A percentile compares a stretch with the other conserved stretches of the same genome.
phyloP scores from a whole-genome alignment of 2,329 filamentous ascomycete species.

The Fusarium sterilihyphosum region DNA sequence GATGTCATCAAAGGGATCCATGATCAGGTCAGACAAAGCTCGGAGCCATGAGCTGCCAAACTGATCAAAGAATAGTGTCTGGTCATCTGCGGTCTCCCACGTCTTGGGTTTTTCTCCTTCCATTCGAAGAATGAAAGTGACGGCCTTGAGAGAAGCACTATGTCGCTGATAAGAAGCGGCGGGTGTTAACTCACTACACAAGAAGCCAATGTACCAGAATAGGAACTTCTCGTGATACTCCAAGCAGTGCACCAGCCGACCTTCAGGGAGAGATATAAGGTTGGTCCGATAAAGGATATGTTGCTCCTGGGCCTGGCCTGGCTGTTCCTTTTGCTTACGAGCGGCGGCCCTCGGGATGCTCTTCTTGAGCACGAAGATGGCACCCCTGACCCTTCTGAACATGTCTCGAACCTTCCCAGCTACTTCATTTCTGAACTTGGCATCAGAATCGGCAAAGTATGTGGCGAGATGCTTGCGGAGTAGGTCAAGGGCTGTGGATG shows the following conservation, averaged over 20 bases:
- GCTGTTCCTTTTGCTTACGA: slow-evolving; percentile 49
- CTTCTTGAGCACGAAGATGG: slow-evolving; percentile 66
- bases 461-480: slow-evolving; percentile 73
- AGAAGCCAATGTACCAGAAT: slow-evolving; percentile 77
- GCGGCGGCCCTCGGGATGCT: slow-evolving; percentile 51
- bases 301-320: slow-evolving; percentile 26
- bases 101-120: slow-evolving; percentile 66
- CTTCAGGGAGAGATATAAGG: slow-evolving; percentile 51
- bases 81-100: slow-evolving; percentile 53
- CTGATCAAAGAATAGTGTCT: slow-evolving; percentile 52
- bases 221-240: slow-evolving; percentile 71
- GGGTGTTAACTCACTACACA: slow-evolving; percentile 78
- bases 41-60: slow-evolving; percentile 65
- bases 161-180: slow-evolving; percentile 92
- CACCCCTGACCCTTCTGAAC: slow-evolving; percentile 77
- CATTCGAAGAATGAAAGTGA: slow-evolving; percentile 73
- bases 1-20: slow-evolving; percentile 95
- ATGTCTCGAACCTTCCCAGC: slow-evolving; percentile 79
- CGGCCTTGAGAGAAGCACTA: slow-evolving; percentile 78
- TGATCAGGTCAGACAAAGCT: slow-evolving; percentile 78
- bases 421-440: slow-evolving; percentile 85
- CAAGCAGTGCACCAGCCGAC: slow-evolving; percentile 52
- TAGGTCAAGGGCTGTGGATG: slow-evolving; percentile 66
- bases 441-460: slow-evolving; percentile 85
- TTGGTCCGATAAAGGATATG: slow-evolving; percentile 52